A percentile compares a stretch with the other conserved stretches of the same genome.
These are phyloP conservation scores for Hypoxylon fuscum DNA, from an alignment of 495 filamentous ascomycete species.

Conservation along the genomic window DNA sequence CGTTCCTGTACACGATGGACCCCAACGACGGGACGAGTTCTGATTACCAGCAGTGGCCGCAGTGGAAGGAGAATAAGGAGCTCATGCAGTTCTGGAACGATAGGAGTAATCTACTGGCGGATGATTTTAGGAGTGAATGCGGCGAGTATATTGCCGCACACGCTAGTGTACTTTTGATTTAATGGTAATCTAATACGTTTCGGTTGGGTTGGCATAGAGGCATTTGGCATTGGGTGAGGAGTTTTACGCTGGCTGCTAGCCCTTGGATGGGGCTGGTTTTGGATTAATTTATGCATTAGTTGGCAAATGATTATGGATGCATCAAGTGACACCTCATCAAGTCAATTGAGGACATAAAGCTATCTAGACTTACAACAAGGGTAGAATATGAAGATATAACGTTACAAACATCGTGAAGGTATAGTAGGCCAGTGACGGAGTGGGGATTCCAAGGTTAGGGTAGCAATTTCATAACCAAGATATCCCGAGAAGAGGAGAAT, in stretches of 20 bases:
- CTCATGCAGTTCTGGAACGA: constrained; percentile 67
- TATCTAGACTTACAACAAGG: no score
- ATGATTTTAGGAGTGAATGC: constrained; percentile 65
- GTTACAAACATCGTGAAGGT: constrained; percentile 1
- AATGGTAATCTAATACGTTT: constrained; percentile 32
- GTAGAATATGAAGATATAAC: neutral
- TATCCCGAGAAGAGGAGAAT: constrained; percentile 22
- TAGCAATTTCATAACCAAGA: constrained; percentile 12
- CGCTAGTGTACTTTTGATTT: constrained; percentile 60
- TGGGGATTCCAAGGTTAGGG: constrained; percentile 6
- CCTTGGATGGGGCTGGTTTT: neutral
- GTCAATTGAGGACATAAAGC: no score
- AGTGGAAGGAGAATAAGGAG: constrained; percentile 62
- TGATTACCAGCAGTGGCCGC: constrained; percentile 64
- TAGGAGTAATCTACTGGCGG: constrained; percentile 55
- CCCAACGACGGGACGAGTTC: constrained; percentile 62
- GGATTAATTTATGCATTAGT: neutral
- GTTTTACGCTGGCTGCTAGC: neutral
- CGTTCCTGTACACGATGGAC: constrained; percentile 71
- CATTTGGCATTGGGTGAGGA: constrained; percentile 5
- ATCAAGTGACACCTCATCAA: neutral
- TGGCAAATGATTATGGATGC: neutral
- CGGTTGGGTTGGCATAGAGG: neutral
- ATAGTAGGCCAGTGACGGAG: no score
- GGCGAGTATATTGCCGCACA: constrained; percentile 61